These are phyloP conservation scores for Aspergillus phoenicis DNA, from an alignment of 2,329 filamentous ascomycete species.

Conservation along the genomic window DNA sequence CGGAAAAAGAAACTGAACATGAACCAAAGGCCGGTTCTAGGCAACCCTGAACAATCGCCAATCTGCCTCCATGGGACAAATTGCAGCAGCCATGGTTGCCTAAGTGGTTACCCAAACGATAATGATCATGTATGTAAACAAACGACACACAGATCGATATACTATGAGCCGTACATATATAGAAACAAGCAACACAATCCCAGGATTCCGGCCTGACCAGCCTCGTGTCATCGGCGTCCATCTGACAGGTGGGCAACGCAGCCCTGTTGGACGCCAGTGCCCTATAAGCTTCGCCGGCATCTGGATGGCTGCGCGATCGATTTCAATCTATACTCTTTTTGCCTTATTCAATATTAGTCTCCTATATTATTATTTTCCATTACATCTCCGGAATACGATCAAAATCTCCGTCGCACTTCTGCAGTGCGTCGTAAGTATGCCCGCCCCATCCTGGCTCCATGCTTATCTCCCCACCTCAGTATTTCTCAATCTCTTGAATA, in stretches of 20 bases:
- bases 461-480: background rate
- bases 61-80: background rate
- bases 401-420: background rate
- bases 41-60: background rate
- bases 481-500: background rate
- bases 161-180: constrained; percentile 4
- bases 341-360: background rate
- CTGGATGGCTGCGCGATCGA: background rate
- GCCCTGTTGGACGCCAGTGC: background rate
- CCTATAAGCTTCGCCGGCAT: constrained; percentile 7
- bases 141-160: background rate
- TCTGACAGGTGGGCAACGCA: background rate
- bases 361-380: background rate
- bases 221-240: background rate
- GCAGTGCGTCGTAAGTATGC: background rate
- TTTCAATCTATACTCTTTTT: constrained; percentile 1
- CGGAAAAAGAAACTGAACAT: background rate
- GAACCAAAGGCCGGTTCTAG: background rate
- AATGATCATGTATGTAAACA: background rate
- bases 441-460: background rate
- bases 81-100: background rate
- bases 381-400: background rate
- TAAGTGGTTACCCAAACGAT: background rate
- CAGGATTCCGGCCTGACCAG: background rate
- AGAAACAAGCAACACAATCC: constrained; percentile 1